Evolutionary conservation across 2,329 filamentous ascomycete genomes (phyloP).

Genomic region (Aureobasidium sp.): DNA sequence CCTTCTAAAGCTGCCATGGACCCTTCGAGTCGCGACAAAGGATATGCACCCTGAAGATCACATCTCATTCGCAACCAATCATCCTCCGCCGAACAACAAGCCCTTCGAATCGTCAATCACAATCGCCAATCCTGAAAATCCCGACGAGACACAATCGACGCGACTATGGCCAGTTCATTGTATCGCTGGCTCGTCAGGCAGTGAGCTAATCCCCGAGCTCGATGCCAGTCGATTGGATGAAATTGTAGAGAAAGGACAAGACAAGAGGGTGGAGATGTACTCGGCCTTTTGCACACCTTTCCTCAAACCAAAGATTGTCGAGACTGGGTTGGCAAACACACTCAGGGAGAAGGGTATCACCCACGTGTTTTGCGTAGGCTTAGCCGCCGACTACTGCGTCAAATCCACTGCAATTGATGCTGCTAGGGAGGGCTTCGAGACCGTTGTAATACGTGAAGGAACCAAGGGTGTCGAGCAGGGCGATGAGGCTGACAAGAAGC

Average conservation of each 20-base stretch:
- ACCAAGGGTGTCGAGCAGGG: conserved; percentile 63
- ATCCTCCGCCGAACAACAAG: conserved; percentile 52
- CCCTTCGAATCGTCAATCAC: conserved; percentile 60
- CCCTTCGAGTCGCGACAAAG: conserved; percentile 73
- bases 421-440: conserved; percentile 64
- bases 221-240: conserved; percentile 52
- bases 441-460: conserved; percentile 70
- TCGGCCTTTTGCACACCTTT: conserved; percentile 85
- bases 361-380: conserved; percentile 75
- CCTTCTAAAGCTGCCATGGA: conserved; percentile 57
- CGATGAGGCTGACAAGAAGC: conserved; percentile 46
- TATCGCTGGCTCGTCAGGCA: conserved; percentile 65
- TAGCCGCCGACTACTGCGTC: conserved; percentile 89
- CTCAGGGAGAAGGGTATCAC: conserved; percentile 57
- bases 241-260: conserved; percentile 70
- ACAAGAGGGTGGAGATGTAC: conserved; percentile 80
- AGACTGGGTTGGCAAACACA: conserved; percentile 53
- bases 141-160: conserved; percentile 52
- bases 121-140: conserved; percentile 62
- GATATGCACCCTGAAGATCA: conserved; percentile 83
- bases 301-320: conserved; percentile 49
- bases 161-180: conserved; percentile 89
- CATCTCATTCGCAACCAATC: conserved; percentile 82
- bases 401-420: conserved; percentile 74
- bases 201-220: conserved; percentile 67